Percentiles rank a stretch among this genome's conserved stretches.
Evolutionary conservation across 768 basidiomycete species (phyloP).

Genomic region (Tylopilus sp.): DNA sequence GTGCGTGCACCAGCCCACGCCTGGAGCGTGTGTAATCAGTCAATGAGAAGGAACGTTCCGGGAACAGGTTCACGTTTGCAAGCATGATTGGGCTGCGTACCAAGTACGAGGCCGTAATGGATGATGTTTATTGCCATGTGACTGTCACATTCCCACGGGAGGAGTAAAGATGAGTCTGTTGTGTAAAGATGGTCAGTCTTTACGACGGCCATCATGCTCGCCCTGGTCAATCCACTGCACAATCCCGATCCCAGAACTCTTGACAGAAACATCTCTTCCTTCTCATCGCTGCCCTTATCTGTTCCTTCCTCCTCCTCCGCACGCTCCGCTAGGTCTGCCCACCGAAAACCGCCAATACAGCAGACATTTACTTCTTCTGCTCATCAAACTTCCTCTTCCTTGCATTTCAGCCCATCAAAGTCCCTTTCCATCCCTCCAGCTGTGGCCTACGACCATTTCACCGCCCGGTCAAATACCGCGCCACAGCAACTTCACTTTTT

Average conservation of each 20-base stretch:
- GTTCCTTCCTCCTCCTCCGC: constrained; percentile 13
- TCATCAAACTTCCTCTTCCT: constrained; percentile 20
- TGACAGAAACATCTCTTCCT: constrained; percentile 26
- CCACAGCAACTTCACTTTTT: constrained; percentile 8
- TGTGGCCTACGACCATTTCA: constrained; percentile 25
- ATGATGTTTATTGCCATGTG: constrained; percentile 6
- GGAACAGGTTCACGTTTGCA: background rate
- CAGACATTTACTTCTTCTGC: constrained; percentile 27
- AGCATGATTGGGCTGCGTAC: background rate
- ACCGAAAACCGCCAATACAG: constrained; percentile 27
- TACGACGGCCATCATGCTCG: constrained; percentile 40
- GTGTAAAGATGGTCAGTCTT: constrained; percentile 14
- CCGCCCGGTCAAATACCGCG: constrained; percentile 15
- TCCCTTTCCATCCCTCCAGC: constrained; percentile 20
- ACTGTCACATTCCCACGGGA: constrained; percentile 26
- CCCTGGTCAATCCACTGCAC: constrained; percentile 44
- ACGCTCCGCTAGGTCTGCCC: constrained; percentile 20
- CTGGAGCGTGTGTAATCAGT: background rate
- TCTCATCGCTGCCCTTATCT: constrained; percentile 6
- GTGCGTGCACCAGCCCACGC: background rate
- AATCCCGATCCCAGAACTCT: constrained; percentile 27
- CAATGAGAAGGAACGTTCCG: background rate
- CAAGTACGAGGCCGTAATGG: too few relatives aligned
- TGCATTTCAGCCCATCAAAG: constrained; percentile 17
- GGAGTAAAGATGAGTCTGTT: constrained; percentile 6